Evolutionary conservation across 192 early-diverging fungal genomes (phyloP), one percentile per base, ranked within the genome.

Genomic region (Physocladia obscura): DNA sequence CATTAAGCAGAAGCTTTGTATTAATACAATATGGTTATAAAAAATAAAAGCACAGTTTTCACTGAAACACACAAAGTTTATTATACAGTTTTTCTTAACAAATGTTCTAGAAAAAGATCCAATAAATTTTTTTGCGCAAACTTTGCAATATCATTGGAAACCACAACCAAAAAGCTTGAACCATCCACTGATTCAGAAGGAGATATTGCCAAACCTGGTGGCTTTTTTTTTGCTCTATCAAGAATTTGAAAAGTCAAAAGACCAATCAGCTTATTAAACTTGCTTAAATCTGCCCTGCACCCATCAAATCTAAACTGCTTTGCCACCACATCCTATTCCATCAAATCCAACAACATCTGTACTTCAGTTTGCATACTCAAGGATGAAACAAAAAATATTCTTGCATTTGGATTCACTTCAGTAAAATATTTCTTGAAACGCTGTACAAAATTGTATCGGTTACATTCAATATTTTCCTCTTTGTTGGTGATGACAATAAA

Each of bases 301-400:
- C 1, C 21, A 29, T 76, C 48, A 60, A 74, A 74, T 27, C 73
- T 22, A 40, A 74, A 74, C 37, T 70, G 73, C 57, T 74, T 62
- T 44, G 71, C 56, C 8, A 29, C 67, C 38, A 74, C 61, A 17
- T 72, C 73, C 15, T 11, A 11, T 21, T 44, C 39, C n/a, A 70
- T 67, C 17, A 74, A 52, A 24, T 29, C 56, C 11, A 6, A 13
- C 19, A 62, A 29, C 73, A 74, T 74, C 15, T 74, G 17, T 26
- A 73, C 73, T 37, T 73, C 50, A 13, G 13, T 34, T 8, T 61
- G 13, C 15, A 70, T 39, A 21, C 31, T 44, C 58, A 74, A 52
- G 56, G 76, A 74, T 8, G 65, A 71, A 3, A 74, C 32, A 56
- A 74, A 74, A 67, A 74, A 73, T 15, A 74, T 2, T 35, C 76